Evolutionary conservation across 129 eudicot species (phyloP), one percentile per base, ranked within the genome.

Genomic region (Lactuca saligna): DNA sequence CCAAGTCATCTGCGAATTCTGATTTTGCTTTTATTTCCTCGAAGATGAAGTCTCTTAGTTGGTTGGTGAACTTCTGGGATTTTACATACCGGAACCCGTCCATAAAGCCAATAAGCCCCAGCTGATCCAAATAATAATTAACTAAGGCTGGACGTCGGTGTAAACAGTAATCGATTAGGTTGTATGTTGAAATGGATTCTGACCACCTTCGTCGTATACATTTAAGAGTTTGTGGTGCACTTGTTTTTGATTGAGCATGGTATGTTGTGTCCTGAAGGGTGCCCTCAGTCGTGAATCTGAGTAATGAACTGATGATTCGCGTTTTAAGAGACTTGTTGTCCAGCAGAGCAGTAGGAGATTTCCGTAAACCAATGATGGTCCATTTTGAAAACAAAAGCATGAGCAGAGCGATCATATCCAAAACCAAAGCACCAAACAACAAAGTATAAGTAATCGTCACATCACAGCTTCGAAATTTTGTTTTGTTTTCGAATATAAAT

Each of bases 371-470:
- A 55, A 85, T 75, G 34, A 72, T 41, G 11, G 79, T 63, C 87
- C 86, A 83, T 66, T 88, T 87, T 2, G 89, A 83, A 69, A 73
- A 59, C 56, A 85, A 6, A 20, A 88, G 81, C 87, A 75, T 85
- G 34, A 70, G 1, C 31, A 79, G 29, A 2, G 87, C 83, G 8
- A 60, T 32, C 7, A 65, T 10, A 37, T 88, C 96, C 61, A 83
- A 42, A 17, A 51, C 65, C 65, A 85, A 39, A 2, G 87, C 96
- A 11, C 88, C 91, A 4, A 60, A 6, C 6, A 88, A 78, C 72
- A 88, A 71, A 11, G 70, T 71, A 25, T 72, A 88, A 1, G 88
- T 82, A 41, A 82, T 59, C 0, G 5, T 65, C 7, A 80, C 68
- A 64, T 88, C 88, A 4, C 0, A 13, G 0, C 0, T 3, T 0